Conservation (phyloP, 768 basidiomycete genomes). For the Kwoniella mangroviensis region DNA sequence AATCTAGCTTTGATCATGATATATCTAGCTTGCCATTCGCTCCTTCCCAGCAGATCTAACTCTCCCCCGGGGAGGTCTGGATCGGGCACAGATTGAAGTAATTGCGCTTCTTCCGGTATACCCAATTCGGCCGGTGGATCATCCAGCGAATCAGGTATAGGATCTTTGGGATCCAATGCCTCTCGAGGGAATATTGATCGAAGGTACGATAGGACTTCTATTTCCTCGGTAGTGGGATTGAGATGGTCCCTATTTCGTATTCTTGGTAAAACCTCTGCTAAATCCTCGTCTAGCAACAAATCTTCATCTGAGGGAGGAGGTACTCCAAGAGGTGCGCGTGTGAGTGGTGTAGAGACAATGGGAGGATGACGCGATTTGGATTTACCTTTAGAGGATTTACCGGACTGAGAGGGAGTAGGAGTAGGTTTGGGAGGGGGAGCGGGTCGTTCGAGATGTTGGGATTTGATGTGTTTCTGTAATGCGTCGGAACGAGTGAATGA, state of each 20-base stretch:
- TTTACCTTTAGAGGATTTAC: background rate
- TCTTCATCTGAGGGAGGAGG: conserved; percentile 19
- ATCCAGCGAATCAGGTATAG: conserved; percentile 3
- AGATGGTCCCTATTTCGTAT: conserved; percentile 13
- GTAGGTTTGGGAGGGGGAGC: conserved; percentile 10
- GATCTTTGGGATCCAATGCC: background rate
- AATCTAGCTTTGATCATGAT: conserved; percentile 77
- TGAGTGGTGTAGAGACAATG: conserved; percentile 5
- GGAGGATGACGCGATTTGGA: conserved; percentile 14
- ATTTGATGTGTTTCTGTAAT: conserved; percentile 82
- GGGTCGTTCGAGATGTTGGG: conserved; percentile 68
- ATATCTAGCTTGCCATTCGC: conserved; percentile 64
- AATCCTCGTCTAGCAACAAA: conserved; percentile 24
- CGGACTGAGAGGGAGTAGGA: conserved; percentile 3
- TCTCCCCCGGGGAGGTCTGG: conserved; percentile 18
- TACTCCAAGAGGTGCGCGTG: background rate
- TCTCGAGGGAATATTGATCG: conserved; percentile 17
- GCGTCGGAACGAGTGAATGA: conserved; percentile 95
- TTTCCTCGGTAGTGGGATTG: conserved; percentile 11
- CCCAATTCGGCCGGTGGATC: conserved; percentile 2
- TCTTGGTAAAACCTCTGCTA: conserved; percentile 23
- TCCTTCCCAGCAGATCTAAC: conserved; percentile 30
- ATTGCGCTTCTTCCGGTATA: conserved; percentile 14
- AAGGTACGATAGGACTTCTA: conserved; percentile 10
- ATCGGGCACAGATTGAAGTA: conserved; percentile 24